phyloP scores from a whole-genome alignment of 2,329 filamentous ascomycete genomes.

The Xylaria sp. region DNA sequence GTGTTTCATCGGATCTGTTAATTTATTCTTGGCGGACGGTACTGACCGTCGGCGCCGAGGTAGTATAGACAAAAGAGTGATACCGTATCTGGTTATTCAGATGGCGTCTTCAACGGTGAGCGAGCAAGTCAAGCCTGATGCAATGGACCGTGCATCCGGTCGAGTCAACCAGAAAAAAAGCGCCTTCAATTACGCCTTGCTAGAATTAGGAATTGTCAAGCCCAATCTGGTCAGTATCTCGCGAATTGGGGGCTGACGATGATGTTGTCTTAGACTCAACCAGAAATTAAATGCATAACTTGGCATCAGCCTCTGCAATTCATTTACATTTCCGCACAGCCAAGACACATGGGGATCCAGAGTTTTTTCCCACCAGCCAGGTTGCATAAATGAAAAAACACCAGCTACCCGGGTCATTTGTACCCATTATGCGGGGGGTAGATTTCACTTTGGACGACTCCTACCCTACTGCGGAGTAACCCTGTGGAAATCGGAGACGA shows the following conservation, averaged over 20 bases:
- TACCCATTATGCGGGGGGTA: constrained; percentile 27
- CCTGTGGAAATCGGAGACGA: constrained; percentile 36
- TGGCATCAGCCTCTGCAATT: constrained; percentile 34
- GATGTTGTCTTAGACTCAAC: constrained; percentile 28
- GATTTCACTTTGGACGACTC: constrained; percentile 20
- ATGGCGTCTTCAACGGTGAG: neutral
- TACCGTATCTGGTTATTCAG: neutral
- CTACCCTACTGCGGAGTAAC: constrained; percentile 41
- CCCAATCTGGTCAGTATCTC: constrained; percentile 6
- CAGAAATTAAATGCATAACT: constrained; percentile 29
- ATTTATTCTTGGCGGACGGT: neutral
- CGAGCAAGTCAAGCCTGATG: constrained; percentile 11
- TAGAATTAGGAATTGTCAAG: neutral
- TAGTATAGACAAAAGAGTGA: neutral
- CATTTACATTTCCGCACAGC: neutral
- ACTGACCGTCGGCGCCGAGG: neutral
- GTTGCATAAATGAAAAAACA: constrained; percentile 32
- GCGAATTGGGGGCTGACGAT: constrained; percentile 9
- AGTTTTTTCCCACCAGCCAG: constrained; percentile 38
- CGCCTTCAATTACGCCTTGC: neutral
- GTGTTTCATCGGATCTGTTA: neutral
- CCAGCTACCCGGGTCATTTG: constrained; percentile 25
- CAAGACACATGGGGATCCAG: neutral
- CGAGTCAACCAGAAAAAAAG: neutral
- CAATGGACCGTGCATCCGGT: constrained; percentile 37